A percentile compares a stretch with the other conserved stretches of the same genome.
phyloP scores from a whole-genome alignment of 495 filamentous ascomycete species.

The Talaromyces ruber region DNA sequence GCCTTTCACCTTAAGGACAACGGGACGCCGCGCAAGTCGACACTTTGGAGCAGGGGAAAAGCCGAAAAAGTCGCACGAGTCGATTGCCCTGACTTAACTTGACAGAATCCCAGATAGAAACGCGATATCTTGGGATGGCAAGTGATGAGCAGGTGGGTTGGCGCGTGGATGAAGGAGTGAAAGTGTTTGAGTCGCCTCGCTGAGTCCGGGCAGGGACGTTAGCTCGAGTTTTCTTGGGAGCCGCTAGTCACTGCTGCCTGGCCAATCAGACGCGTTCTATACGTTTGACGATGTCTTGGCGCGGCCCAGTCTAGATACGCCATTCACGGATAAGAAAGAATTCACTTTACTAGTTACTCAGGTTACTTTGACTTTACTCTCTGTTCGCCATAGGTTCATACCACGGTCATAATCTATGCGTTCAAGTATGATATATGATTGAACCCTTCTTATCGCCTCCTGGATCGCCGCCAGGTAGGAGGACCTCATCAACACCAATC shows the following conservation, averaged over 20 bases:
- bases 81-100: neutral
- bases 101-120: constrained; percentile 33
- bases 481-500: neutral
- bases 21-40: constrained; percentile 30
- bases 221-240: constrained; percentile 33
- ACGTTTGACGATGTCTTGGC: constrained; percentile 4
- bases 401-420: neutral
- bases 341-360: too few relatives aligned
- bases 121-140: constrained; percentile 32
- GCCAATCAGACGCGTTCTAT: neutral
- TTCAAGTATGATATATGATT: neutral
- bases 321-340: neutral
- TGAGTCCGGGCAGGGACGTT: constrained; percentile 27
- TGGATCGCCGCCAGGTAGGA: constrained; percentile 5
- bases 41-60: constrained; percentile 8
- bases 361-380: neutral
- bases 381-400: neutral
- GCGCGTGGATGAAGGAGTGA: constrained; percentile 36
- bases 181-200: constrained; percentile 32
- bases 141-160: constrained; percentile 23
- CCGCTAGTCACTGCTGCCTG: constrained; percentile 20
- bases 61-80: constrained; percentile 15
- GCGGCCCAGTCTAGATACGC: neutral
- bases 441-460: neutral
- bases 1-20: constrained; percentile 35